Evolutionary conservation across 805 yeast species (phyloP).

Genomic region (Henningerozyma blattae): DNA sequence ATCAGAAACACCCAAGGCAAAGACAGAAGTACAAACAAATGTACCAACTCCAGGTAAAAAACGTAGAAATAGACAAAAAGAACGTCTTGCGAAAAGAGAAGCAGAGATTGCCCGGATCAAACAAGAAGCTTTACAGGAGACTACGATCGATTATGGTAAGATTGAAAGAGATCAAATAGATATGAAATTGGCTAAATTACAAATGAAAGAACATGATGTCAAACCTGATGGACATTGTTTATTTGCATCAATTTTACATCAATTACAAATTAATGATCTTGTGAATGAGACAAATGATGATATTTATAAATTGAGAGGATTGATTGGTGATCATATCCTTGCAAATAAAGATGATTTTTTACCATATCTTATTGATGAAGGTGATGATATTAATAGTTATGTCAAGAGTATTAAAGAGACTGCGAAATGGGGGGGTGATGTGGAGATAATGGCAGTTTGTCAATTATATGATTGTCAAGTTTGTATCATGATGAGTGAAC

Average conservation of each 20-base stretch:
- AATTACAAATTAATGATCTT: conserved; percentile 30
- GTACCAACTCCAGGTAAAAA: too few species aligned
- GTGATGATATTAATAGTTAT: conserved; percentile 54
- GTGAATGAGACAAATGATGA: conserved; percentile 5
- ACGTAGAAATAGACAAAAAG: conserved; percentile 71
- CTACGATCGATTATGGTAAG: conserved; percentile 49
- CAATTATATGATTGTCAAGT: conserved; percentile 61
- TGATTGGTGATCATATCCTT: conserved; percentile 57
- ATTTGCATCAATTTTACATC: conserved; percentile 78
- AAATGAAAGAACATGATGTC: conserved; percentile 53
- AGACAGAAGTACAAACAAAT: too few species aligned
- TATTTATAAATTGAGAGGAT: conserved; percentile 40
- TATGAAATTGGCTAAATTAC: conserved; percentile 35
- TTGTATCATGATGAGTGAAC: conserved; percentile 67
- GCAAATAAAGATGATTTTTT: conserved; percentile 54
- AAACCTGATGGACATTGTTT: conserved; percentile 91
- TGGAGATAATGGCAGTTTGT: conserved; percentile 77
- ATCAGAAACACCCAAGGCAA: too few species aligned
- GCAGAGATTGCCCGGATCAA: conserved; percentile 51
- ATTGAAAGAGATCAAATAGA: conserved; percentile 61
- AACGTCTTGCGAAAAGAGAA: conserved; percentile 63
- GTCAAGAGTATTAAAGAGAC: conserved; percentile 58
- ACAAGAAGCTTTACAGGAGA: conserved; percentile 62
- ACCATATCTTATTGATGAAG: conserved; percentile 78
- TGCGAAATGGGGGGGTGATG: conserved; percentile 93